Conservation (phyloP, 371 early-diverging fungal genomes). For the Enteropsectra breve region DNA sequence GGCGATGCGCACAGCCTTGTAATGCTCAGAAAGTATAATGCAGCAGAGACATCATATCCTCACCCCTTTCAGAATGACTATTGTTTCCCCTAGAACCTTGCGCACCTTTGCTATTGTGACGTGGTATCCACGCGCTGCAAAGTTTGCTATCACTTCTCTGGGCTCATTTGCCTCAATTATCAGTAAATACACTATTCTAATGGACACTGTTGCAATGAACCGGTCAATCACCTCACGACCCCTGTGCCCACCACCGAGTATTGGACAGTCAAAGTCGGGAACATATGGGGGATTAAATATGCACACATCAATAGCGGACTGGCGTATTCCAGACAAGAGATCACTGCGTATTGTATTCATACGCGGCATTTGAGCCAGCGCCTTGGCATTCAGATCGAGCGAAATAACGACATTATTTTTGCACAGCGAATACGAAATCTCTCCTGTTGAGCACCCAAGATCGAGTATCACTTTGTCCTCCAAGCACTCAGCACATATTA, state of each 20-base stretch:
- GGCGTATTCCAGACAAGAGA: conserved; percentile 33
- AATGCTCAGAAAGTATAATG: neutral
- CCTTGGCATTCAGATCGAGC: conserved; percentile 44
- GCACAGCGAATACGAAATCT: conserved; percentile 22
- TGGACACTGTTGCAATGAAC: conserved; percentile 66
- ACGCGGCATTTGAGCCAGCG: conserved; percentile 11
- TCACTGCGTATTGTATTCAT: conserved; percentile 34
- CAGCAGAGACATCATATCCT: neutral
- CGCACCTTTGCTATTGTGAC: conserved; percentile 33
- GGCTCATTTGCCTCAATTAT: conserved; percentile 76
- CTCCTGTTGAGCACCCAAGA: conserved; percentile 41
- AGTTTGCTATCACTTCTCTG: conserved; percentile 65
- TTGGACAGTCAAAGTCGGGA: conserved; percentile 58
- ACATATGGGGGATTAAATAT: conserved; percentile 84
- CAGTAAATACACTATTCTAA: conserved; percentile 71
- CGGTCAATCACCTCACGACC: conserved; percentile 78
- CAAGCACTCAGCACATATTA: conserved; percentile 23
- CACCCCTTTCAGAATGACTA: conserved; percentile 40
- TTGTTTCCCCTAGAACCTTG: conserved; percentile 43
- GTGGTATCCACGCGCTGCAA: conserved; percentile 53
- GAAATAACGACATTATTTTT: conserved; percentile 35
- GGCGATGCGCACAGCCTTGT: no score
- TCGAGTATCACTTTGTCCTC: conserved; percentile 31
- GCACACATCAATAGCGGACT: conserved; percentile 66
- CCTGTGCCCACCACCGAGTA: conserved; percentile 69